Percentiles rank a stretch among this genome's conserved stretches.
Evolutionary conservation across 78 protist genomes (phyloP).

Genomic region (Dictyostelium brefeldianum): DNA sequence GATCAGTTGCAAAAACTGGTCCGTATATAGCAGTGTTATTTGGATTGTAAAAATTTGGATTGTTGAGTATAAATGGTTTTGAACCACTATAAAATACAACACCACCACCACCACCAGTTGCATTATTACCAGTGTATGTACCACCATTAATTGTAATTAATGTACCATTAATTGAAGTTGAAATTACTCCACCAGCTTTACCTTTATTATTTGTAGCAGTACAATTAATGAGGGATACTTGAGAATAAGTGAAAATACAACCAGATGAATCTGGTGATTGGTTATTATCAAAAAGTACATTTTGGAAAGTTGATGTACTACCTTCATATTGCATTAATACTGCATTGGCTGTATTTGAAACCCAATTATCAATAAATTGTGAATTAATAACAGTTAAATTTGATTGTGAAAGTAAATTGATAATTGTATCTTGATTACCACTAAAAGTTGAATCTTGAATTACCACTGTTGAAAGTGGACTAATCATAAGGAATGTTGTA

Average conservation of each 20-base stretch:
- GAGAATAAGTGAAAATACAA: background rate
- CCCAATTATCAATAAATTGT: background rate
- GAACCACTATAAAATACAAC: background rate
- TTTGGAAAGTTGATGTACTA: background rate
- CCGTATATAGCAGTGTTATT: background rate
- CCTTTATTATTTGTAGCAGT: background rate
- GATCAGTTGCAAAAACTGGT: background rate
- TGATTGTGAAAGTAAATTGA: background rate
- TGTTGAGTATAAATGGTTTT: background rate
- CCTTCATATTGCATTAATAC: conserved; percentile 3
- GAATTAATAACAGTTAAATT: background rate
- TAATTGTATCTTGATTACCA: background rate
- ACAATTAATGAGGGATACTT: background rate
- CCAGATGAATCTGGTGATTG: background rate
- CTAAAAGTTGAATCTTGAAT: background rate
- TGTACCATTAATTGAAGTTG: background rate
- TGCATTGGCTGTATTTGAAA: background rate
- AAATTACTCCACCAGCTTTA: background rate
- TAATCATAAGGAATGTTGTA: background rate
- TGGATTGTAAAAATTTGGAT: background rate
- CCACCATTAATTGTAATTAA: background rate
- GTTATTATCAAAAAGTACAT: background rate
- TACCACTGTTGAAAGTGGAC: conserved; percentile 1
- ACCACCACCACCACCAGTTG: conserved; percentile 25
- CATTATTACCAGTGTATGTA: background rate